Percentiles rank a stretch among this genome's conserved stretches.
Conservation (phyloP, 129 eudicot genomes). For the Centella asiatica region DNA sequence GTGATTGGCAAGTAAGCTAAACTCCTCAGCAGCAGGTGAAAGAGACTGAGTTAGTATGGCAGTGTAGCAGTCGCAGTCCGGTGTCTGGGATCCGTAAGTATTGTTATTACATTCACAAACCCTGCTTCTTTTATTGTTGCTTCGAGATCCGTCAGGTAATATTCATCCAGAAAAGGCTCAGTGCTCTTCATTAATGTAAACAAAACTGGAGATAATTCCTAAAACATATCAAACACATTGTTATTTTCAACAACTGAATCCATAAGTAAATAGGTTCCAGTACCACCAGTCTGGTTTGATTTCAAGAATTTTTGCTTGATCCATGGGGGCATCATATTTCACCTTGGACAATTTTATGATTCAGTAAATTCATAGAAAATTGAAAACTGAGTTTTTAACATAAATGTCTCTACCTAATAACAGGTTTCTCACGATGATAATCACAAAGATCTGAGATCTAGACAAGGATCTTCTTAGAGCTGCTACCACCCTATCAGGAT, state of each 20-base stretch:
- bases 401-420: too few relatives aligned
- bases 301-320: background rate
- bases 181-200: conserved; percentile 98
- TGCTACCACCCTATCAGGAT: too few relatives aligned
- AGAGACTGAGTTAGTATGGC: conserved; percentile 28
- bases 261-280: background rate
- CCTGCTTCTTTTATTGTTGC: conserved; percentile 55
- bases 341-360: too few relatives aligned
- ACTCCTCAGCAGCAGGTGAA: background rate
- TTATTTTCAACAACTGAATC: background rate
- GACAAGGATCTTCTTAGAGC: too few relatives aligned
- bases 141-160: conserved; percentile 84
- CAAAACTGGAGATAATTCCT: conserved; percentile 86
- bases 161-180: conserved; percentile 89
- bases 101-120: conserved; percentile 51
- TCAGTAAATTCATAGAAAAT: too few relatives aligned
- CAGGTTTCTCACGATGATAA: too few relatives aligned
- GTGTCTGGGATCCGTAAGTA: conserved; percentile 88
- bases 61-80: conserved; percentile 82
- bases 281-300: background rate
- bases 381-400: too few relatives aligned
- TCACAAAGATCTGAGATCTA: too few relatives aligned
- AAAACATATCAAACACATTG: conserved; percentile 11
- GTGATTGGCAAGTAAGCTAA: background rate
- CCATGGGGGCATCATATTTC: too few relatives aligned